Conservation (phyloP, 805 yeast genomes). For the Starmerella apis region DNA sequence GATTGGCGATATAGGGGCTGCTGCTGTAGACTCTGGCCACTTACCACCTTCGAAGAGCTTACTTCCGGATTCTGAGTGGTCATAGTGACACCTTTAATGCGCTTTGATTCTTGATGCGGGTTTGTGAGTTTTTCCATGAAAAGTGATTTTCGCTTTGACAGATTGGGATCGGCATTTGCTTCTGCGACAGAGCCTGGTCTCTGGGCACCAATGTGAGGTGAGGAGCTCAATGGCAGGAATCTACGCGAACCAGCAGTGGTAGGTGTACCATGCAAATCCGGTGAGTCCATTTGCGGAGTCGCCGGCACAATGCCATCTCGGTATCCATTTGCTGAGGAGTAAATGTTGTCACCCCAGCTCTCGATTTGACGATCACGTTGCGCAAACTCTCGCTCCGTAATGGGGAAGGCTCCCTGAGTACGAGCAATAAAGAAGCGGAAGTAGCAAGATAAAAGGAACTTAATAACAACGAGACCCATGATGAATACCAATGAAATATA, state of each 20-base stretch:
- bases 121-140: conserved; percentile 22
- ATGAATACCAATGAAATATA: conserved; percentile 75
- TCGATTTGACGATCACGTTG: conserved; percentile 62
- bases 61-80: conserved; percentile 28
- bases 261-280: conserved; percentile 5
- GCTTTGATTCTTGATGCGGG: conserved; percentile 10
- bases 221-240: background rate
- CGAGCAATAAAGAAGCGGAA: conserved; percentile 76
- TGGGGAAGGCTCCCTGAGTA: conserved; percentile 64
- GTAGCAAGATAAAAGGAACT: conserved; percentile 78
- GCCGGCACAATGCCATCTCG: conserved; percentile 38
- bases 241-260: conserved; percentile 3
- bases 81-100: conserved; percentile 28
- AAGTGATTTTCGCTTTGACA: conserved; percentile 19
- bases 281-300: conserved; percentile 14
- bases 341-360: conserved; percentile 68
- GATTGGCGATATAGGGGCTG: conserved; percentile 27
- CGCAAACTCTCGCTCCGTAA: conserved; percentile 48
- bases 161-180: background rate
- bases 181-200: background rate
- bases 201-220: conserved; percentile 13
- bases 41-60: conserved; percentile 28
- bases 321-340: conserved; percentile 29
- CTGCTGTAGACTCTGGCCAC: conserved; percentile 29
- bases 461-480: conserved; percentile 62